phyloP scores from a whole-genome alignment of 495 filamentous ascomycete species.

The Podospora comata region DNA sequence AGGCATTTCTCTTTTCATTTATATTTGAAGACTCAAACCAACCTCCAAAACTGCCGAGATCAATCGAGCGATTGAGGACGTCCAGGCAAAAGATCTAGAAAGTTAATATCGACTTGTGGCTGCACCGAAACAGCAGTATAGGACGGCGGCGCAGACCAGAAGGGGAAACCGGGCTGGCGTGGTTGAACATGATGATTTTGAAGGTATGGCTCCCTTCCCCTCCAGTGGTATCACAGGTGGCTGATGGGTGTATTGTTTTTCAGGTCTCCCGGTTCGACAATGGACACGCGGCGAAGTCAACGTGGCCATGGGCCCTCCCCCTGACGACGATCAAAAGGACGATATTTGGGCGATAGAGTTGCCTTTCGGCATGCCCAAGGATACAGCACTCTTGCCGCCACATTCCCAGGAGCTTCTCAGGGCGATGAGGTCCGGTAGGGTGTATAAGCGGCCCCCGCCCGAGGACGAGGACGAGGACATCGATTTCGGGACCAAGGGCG shows the following conservation, averaged over 20 bases:
- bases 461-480: conserved; percentile 53
- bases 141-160: conserved; percentile 62
- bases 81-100: background rate
- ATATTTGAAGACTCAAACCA: background rate
- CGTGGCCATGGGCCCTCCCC: conserved; percentile 61
- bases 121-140: conserved; percentile 35
- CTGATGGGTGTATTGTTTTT: conserved; percentile 4
- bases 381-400: conserved; percentile 72
- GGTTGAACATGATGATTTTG: conserved; percentile 91
- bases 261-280: conserved; percentile 81
- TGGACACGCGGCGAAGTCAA: conserved; percentile 74
- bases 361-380: conserved; percentile 75
- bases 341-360: conserved; percentile 57
- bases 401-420: conserved; percentile 82
- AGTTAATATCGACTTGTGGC: conserved; percentile 1
- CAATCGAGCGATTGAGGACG: background rate
- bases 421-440: conserved; percentile 69
- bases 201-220: conserved; percentile 46
- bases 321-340: conserved; percentile 50
- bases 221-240: background rate
- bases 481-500: conserved; percentile 31
- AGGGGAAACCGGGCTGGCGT: conserved; percentile 67
- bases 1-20: conserved; percentile 6
- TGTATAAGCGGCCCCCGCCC: conserved; percentile 58
- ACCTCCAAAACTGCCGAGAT: background rate